Evolutionary conservation across 306 rosid genomes (phyloP).

Genomic region (Rubus parviflorus): DNA sequence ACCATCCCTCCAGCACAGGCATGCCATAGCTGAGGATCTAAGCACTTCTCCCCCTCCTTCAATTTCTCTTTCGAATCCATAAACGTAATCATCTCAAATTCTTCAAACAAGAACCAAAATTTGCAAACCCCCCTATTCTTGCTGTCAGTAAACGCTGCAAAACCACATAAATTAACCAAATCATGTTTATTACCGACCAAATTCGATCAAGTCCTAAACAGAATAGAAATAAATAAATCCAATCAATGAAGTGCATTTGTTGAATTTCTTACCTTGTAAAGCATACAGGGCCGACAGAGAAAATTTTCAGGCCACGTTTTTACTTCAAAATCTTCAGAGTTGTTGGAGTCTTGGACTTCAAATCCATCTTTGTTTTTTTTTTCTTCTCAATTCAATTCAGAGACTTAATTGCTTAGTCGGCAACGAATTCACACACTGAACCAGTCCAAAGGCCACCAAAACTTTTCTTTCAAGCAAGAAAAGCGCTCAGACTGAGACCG

Average conservation of each 20-base stretch:
- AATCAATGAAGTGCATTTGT: conserved; percentile 23
- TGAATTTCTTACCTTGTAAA: conserved; percentile 41
- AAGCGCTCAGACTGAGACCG: conserved; percentile 4
- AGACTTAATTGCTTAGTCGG: background rate
- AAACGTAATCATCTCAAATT: conserved; percentile 71
- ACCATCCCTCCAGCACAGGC: conserved; percentile 99
- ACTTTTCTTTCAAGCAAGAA: conserved; percentile 1
- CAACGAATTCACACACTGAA: background rate
- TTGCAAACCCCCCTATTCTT: background rate
- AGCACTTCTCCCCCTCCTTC: conserved; percentile 65
- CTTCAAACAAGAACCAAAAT: background rate
- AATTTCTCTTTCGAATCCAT: conserved; percentile 78
- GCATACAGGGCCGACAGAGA: conserved; percentile 27
- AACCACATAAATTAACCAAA: conserved; percentile 14
- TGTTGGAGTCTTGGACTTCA: background rate
- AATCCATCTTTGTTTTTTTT: background rate
- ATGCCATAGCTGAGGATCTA: conserved; percentile 93
- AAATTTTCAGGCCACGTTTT: conserved; percentile 24
- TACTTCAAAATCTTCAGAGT: background rate
- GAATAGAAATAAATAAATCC: background rate
- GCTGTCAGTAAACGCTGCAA: conserved; percentile 37
- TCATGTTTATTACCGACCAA: background rate
- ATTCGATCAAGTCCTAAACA: too few species aligned
- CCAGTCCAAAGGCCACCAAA: conserved; percentile 2
- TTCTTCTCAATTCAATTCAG: background rate